Percentiles rank a stretch among this genome's conserved stretches.
These are phyloP conservation scores for Fomitopsis serialis DNA, from an alignment of 768 basidiomycete species.

Conservation along the genomic window DNA sequence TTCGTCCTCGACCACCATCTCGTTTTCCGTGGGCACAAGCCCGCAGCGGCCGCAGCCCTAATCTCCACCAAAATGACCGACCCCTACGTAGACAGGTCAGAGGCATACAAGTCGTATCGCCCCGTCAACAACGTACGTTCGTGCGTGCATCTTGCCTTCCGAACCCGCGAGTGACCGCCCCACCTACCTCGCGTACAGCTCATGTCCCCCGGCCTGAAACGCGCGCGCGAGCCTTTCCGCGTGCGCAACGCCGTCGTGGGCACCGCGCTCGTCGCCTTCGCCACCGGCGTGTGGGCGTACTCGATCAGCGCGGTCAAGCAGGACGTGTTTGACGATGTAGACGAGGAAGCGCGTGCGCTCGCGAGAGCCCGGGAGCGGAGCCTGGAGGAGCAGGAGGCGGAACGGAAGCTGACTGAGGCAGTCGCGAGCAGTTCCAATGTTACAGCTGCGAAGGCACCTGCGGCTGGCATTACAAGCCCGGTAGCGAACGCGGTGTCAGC, in stretches of 20 bases:
- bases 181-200: conserved; percentile 43
- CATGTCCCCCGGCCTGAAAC: conserved; percentile 83
- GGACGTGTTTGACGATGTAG: conserved; percentile 85
- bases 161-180: not conserved
- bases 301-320: conserved; percentile 93
- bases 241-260: conserved; percentile 79
- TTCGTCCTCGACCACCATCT: not conserved
- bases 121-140: conserved; percentile 32
- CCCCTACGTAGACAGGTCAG: conserved; percentile 29
- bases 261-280: conserved; percentile 62
- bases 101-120: conserved; percentile 30
- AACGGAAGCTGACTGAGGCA: conserved; percentile 20
- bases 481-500: not conserved
- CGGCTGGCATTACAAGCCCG: not conserved
- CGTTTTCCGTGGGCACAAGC: not conserved
- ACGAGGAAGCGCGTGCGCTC: conserved; percentile 67
- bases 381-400: conserved; percentile 26
- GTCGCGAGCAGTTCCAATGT: conserved; percentile 21
- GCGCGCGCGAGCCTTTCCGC: conserved; percentile 83
- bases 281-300: conserved; percentile 82
- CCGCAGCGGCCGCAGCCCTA: not conserved
- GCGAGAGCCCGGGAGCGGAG: conserved; percentile 25
- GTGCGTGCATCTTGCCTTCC: not conserved
- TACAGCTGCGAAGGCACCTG: conserved; percentile 3
- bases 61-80: conserved; percentile 24